Percentiles rank a stretch among this genome's conserved stretches.
Evolutionary conservation across 2,329 filamentous ascomycete species (phyloP).

Genomic region (Apiospora kogelbergensis): DNA sequence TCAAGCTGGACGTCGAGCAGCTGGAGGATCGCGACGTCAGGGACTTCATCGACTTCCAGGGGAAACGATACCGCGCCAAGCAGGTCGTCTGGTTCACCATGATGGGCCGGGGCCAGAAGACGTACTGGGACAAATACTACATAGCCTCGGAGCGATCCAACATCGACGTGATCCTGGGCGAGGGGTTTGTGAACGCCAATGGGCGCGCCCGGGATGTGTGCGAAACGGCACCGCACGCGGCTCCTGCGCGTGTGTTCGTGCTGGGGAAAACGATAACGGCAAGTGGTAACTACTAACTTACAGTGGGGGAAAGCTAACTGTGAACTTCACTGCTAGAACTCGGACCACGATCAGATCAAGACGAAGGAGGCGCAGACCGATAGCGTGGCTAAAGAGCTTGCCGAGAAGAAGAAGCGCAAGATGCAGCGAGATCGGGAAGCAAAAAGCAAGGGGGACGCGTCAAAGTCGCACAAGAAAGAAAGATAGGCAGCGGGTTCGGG

Average conservation of each 20-base stretch:
- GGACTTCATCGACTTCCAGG: slow-evolving; percentile 1
- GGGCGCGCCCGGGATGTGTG: slow-evolving; percentile 8
- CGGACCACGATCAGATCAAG: not conserved
- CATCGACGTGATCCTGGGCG: slow-evolving; percentile 10
- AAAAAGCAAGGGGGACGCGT: not conserved
- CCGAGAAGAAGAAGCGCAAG: not conserved
- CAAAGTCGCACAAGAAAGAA: not conserved
- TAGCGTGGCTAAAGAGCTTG: not conserved
- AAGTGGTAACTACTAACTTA: not conserved
- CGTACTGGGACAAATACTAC: slow-evolving; percentile 9
- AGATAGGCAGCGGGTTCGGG: not conserved
- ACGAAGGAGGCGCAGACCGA: not conserved
- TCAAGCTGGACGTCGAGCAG: slow-evolving; percentile 9
- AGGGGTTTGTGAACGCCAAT: slow-evolving; percentile 1
- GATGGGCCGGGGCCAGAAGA: not conserved
- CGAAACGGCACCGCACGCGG: not conserved
- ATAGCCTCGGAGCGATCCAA: slow-evolving; percentile 1
- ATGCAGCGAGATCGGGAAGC: not conserved
- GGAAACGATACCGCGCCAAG: not conserved
- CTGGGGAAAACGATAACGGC: not conserved
- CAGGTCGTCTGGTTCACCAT: slow-evolving; percentile 7
- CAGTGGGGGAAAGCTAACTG: no score
- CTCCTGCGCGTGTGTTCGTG: not conserved
- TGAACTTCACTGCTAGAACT: not conserved
- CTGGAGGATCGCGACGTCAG: not conserved